These are phyloP conservation scores for Arthrinium puccinioides DNA, from an alignment of 2,329 filamentous ascomycete genomes.

Conservation along the genomic window DNA sequence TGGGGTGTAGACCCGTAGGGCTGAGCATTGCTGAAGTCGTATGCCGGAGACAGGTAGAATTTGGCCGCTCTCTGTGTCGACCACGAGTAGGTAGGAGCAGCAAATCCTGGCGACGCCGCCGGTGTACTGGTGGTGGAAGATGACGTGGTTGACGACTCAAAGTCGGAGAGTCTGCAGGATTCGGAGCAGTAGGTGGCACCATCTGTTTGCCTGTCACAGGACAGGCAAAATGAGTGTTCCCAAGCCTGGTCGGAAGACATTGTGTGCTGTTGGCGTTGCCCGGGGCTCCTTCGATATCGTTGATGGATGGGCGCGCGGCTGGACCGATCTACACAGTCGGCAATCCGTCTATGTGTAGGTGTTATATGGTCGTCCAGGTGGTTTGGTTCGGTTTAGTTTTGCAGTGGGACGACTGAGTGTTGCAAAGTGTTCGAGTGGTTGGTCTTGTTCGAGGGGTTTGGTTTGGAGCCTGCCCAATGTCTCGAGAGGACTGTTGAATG, in stretches of 20 bases:
- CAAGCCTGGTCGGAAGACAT: conserved; percentile 56
- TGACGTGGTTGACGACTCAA: conserved; percentile 64
- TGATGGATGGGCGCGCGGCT: no score
- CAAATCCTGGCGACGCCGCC: conserved; percentile 48
- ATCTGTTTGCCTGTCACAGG: conserved; percentile 84
- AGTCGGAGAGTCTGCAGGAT: conserved; percentile 79
- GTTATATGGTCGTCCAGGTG: no score
- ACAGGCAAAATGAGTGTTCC: conserved; percentile 89
- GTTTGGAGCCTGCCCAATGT: no score
- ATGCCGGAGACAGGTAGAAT: conserved; percentile 67
- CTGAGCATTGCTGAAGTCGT: conserved; percentile 64
- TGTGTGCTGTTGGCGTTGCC: no score
- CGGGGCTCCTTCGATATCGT: no score
- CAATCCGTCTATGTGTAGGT: no score
- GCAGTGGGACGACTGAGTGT: no score
- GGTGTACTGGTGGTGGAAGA: conserved; percentile 46
- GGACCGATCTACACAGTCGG: no score
- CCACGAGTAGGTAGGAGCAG: conserved; percentile 44
- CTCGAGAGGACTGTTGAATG: no score
- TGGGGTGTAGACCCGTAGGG: conserved; percentile 45
- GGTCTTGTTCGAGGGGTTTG: no score
- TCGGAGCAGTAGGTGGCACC: conserved; percentile 86
- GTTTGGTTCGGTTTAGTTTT: no score
- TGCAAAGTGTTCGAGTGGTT: no score
- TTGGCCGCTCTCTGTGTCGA: conserved; percentile 31